Evolutionary conservation across 1,284 basidiomycete species (phyloP).

Genomic region (Fomitopsis betulina): DNA sequence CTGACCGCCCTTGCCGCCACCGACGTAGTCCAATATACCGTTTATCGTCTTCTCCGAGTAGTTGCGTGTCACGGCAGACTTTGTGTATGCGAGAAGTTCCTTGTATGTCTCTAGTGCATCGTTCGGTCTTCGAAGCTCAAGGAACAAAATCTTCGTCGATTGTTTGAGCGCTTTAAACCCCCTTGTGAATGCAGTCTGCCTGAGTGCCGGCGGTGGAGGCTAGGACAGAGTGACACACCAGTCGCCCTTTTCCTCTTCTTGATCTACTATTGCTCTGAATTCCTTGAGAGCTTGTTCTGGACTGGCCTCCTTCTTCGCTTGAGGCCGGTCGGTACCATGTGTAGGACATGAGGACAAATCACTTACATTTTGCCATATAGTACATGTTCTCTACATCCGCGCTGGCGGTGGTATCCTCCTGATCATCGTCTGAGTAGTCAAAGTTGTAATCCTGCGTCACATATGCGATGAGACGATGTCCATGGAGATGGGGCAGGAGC

Average conservation of each 20-base stretch:
- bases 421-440: constrained; percentile 92
- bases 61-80: constrained; percentile 86
- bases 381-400: constrained; percentile 99
- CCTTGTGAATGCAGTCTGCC: constrained; percentile 42
- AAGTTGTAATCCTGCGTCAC: constrained; percentile 85
- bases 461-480: constrained; percentile 9
- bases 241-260: constrained; percentile 88
- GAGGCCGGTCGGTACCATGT: not conserved
- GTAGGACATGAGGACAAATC: not conserved
- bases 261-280: constrained; percentile 83
- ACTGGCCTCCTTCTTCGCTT: constrained; percentile 90
- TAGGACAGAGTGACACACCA: constrained; percentile 51
- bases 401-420: constrained; percentile 72
- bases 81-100: constrained; percentile 86
- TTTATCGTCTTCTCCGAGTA: constrained; percentile 99
- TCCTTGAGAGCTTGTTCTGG: constrained; percentile 87
- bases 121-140: constrained; percentile 71
- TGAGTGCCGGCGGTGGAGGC: not conserved
- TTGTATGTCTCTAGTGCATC: constrained; percentile 88
- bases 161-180: constrained; percentile 99
- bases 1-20: constrained; percentile 80
- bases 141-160: constrained; percentile 91
- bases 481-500: constrained; percentile 7
- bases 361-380: constrained; percentile 92
- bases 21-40: constrained; percentile 97